These are phyloP conservation scores for Schwanniomyces polymorphus DNA, from an alignment of 805 yeast species.

Conservation along the genomic window DNA sequence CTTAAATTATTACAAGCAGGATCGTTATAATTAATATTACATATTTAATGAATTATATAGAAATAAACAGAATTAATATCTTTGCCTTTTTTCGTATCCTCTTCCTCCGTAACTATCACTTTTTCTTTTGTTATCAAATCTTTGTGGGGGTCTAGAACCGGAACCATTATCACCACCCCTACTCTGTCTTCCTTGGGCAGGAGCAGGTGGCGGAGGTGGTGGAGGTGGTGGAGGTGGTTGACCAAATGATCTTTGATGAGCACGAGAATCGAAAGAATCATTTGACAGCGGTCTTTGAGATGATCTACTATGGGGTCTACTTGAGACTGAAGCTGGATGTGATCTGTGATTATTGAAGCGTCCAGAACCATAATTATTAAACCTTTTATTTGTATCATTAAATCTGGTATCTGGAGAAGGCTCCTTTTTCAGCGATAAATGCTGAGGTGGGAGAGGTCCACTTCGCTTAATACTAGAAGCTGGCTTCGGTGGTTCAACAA, in stretches of 20 bases:
- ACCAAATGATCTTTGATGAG: constrained; percentile 3
- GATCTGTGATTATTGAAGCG: constrained; percentile 2
- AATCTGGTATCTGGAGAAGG: constrained; percentile 1
- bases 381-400: constrained; percentile 7
- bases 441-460: constrained; percentile 8
- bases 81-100: constrained; percentile 29
- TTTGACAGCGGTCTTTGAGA: constrained; percentile 6
- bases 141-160: constrained; percentile 6
- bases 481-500: background rate
- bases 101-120: constrained; percentile 20
- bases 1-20: constrained; percentile 19
- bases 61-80: constrained; percentile 14
- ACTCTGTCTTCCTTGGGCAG: background rate
- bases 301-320: background rate
- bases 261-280: constrained; percentile 4
- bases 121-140: constrained; percentile 23
- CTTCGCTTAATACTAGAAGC: background rate
- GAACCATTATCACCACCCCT: constrained; percentile 5
- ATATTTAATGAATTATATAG: constrained; percentile 1
- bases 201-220: background rate
- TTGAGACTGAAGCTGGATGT: constrained; percentile 1
- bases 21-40: constrained; percentile 3
- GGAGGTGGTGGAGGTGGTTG: constrained; percentile 27
- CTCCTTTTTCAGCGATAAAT: constrained; percentile 9
- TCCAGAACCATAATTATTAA: constrained; percentile 4